Conservation (phyloP, 306 rosid genomes). For the Acacia acuminata region DNA sequence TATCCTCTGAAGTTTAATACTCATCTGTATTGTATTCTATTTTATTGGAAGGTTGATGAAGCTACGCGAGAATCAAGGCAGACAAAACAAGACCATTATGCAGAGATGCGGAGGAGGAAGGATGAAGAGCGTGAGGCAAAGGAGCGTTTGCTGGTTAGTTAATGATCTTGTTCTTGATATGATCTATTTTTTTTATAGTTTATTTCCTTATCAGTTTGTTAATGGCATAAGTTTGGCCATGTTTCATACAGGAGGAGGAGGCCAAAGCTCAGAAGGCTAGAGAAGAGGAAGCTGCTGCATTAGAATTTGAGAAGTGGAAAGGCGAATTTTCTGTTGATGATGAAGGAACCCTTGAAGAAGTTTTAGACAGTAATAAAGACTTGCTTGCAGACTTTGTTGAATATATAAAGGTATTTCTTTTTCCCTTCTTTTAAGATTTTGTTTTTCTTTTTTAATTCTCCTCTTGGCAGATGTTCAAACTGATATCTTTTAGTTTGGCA, state of each 20-base stretch:
- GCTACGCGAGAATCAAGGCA: conserved; percentile 76
- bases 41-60: conserved; percentile 74
- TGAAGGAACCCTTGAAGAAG: conserved; percentile 90
- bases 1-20: conserved; percentile 17
- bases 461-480: conserved; percentile 8
- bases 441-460: not conserved
- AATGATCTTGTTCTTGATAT: conserved; percentile 9
- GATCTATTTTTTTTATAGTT: conserved; percentile 9
- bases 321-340: conserved; percentile 92
- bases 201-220: conserved; percentile 21
- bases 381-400: conserved; percentile 84
- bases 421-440: conserved; percentile 17
- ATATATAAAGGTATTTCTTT: conserved; percentile 68
- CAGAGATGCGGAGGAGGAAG: conserved; percentile 80
- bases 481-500: conserved; percentile 12
- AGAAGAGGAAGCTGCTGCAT: conserved; percentile 96
- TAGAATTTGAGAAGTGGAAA: conserved; percentile 98
- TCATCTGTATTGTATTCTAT: conserved; percentile 26
- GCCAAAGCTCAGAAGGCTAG: conserved; percentile 81
- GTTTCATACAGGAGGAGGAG: conserved; percentile 83
- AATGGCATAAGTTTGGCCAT: conserved; percentile 25
- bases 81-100: conserved; percentile 80
- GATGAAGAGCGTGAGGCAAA: conserved; percentile 92
- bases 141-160: conserved; percentile 73
- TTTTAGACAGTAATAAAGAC: conserved; percentile 68